Percentiles rank a stretch among this genome's conserved stretches.
phyloP scores from a whole-genome alignment of 148 eudicot species.

The Rhododendron williamsianum region DNA sequence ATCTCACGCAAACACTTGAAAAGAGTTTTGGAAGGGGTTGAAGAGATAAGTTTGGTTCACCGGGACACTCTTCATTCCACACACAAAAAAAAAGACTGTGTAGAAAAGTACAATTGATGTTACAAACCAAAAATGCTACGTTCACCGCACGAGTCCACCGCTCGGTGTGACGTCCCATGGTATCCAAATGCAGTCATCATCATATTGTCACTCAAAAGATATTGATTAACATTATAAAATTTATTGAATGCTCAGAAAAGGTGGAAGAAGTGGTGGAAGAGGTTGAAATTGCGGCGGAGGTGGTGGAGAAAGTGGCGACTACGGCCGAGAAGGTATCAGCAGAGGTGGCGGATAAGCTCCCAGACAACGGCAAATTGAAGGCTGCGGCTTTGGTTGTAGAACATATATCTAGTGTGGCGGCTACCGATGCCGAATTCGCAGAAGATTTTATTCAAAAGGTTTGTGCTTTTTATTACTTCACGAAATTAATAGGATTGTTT shows the following conservation, averaged over 20 bases:
- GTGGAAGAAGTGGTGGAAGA: slow-evolving; percentile 53
- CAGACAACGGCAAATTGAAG: slow-evolving; percentile 45
- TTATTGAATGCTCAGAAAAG: slow-evolving; percentile 30
- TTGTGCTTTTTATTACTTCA: neutral
- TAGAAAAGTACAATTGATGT: too few relatives aligned
- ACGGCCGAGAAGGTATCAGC: slow-evolving; percentile 52
- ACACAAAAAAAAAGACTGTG: too few relatives aligned
- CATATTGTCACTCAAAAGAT: neutral
- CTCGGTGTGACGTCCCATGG: neutral
- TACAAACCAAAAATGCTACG: too few relatives aligned
- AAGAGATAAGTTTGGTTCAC: too few relatives aligned
- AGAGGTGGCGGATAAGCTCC: slow-evolving; percentile 46
- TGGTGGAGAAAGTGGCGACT: slow-evolving; percentile 64
- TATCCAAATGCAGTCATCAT: neutral
- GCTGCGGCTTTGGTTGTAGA: slow-evolving; percentile 50
- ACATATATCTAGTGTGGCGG: slow-evolving; percentile 41
- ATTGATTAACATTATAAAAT: neutral
- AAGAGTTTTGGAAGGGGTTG: too few relatives aligned
- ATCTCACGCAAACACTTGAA: too few relatives aligned
- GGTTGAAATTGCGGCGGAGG: slow-evolving; percentile 58
- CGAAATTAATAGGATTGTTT: neutral
- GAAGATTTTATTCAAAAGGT: slow-evolving; percentile 55
- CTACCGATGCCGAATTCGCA: slow-evolving; percentile 44
- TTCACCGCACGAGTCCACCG: too few relatives aligned
- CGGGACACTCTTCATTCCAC: too few relatives aligned